Percentiles rank a stretch among this genome's conserved stretches.
Conservation (phyloP, 1,284 basidiomycete species). For the Microbotryum saponariae region DNA sequence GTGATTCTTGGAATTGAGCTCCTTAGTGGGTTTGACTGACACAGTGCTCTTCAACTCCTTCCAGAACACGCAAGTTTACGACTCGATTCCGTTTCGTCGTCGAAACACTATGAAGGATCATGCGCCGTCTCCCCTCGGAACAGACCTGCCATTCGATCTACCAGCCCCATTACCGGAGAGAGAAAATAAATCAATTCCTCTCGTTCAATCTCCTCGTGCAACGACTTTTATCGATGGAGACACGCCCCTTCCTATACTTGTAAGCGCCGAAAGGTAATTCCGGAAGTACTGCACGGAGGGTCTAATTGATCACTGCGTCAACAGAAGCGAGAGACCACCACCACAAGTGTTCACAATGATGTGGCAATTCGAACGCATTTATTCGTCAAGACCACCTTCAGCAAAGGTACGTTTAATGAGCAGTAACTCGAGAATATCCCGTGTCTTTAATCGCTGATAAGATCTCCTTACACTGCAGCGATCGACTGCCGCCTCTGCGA, state of each 20-base stretch:
- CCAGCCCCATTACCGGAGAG: conserved; percentile 20
- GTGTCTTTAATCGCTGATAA: conserved; percentile 11
- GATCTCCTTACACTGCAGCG: conserved; percentile 48
- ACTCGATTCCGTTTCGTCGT: conserved; percentile 86
- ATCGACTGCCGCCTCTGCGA: conserved; percentile 80
- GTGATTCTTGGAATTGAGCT: conserved; percentile 39
- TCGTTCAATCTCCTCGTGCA: too few relatives aligned
- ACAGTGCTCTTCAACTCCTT: conserved; percentile 76
- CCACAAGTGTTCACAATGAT: not conserved
- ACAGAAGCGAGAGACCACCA: conserved; percentile 4
- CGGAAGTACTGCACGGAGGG: too few relatives aligned
- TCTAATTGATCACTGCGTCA: not conserved
- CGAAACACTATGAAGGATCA: conserved; percentile 78
- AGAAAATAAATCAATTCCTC: too few relatives aligned
- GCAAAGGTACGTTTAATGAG: conserved; percentile 61
- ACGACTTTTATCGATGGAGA: too few relatives aligned
- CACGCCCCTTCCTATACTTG: too few relatives aligned
- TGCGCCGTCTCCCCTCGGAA: conserved; percentile 10
- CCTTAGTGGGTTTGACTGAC: conserved; percentile 54
- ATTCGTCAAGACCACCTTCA: conserved; percentile 86
- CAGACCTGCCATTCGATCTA: not conserved
- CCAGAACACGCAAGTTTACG: conserved; percentile 74
- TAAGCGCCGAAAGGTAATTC: too few relatives aligned
- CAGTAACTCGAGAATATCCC: not conserved
- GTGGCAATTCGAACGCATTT: conserved; percentile 47